Base-by-base conservation (phyloP, 768 basidiomycete species). In the Tremella fuciformis region DNA sequence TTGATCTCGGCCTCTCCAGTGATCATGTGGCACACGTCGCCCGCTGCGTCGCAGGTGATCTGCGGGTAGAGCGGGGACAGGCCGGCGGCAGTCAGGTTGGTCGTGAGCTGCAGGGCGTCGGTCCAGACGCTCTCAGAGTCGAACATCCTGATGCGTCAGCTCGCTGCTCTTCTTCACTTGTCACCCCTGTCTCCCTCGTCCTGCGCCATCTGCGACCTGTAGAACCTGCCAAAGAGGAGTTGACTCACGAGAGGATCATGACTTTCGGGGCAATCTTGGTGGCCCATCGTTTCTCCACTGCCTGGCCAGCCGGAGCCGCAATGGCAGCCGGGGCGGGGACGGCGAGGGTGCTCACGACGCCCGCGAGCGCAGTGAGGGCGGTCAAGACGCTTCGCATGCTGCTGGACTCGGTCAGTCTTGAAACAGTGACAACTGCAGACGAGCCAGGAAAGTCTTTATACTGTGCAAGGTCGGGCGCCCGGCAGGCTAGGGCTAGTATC, bases 1-100 rank as follows among this genome's bases (percentile, higher is more conserved):
- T 81, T 81, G 68, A 81, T 81, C 65, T 81, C 80, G 8, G 66
- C 64, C 58, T 79, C 76, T 7, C 77, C 79, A 3, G 78, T 78
- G 24, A 74, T 77, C 8, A 80, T 57, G 37, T 79, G 63, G 56
- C 80, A 81, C 44, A 80, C 70, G 13, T 63, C 58, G 4, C 76
- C 77, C 25, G 68, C 59, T 26, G 44, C 34, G 15, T 79, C 76
- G 63, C 80, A 81, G 38, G 76, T 75, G 8, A 75, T 73, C 50
- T 78, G 53, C 1, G 79, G 80, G 69, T 60, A 81, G 13, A 78
- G 67, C 6, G 77, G 77, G 0, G 79, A 80, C 16, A 80, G 60
- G 9, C 80, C 80, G 2, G 77, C 75, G 22, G 79, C 57, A 38
- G 77, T 75, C 62, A 79, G 62, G 62, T 79, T 80, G 16, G 74